Evolutionary conservation across 257 asterid genomes (phyloP), one percentile per base, ranked within the genome.

Genomic region (Plantago elongata): DNA sequence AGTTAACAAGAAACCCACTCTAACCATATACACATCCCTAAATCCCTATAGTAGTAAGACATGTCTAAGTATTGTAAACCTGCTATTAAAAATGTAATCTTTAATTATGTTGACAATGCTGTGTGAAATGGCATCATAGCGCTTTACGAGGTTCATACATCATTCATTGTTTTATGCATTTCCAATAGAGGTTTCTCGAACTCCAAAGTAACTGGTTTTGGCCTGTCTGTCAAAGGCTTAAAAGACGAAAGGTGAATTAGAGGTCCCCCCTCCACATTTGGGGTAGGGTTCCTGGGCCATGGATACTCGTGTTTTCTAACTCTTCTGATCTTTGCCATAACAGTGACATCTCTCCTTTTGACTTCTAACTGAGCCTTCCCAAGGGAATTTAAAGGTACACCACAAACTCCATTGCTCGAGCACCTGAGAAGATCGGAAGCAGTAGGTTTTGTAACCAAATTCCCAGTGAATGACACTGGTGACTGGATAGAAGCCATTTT

Each of bases 221-320:
- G 96, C 74, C 82, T 93, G 81, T 87, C 97, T 78, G 77, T 89
- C 81, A 89, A 81, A 65, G 99, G 96, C 79, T 89, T 89, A 85
- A 93, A 93, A 71, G 71, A 72, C 22, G 97, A 93, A 65, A 93
- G 84, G 71, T 80, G 95, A 54, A 88, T 81, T 43, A 93, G 94
- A 68, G 87, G 77, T 69, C 99, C 97, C 72, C 99, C 99, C 82
- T 75, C 82, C 65, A 89, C 88, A 82, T 80, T 87, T 57, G 75
- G 95, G 72, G 89, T 97, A 42, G 94, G 87, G 69, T 93, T 84
- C 66, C 66, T 66, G 22, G 94, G 85, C 96, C 96, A 87, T 45
- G 99, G 97, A 77, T 84, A 80, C 15, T 87, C 96, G 2, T 79
- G 85, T 74, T 83, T 93, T 34, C 79, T 93, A 60, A 60, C 84